phyloP scores from a whole-genome alignment of 139 green algal species.

The Chlorella sp. region DNA sequence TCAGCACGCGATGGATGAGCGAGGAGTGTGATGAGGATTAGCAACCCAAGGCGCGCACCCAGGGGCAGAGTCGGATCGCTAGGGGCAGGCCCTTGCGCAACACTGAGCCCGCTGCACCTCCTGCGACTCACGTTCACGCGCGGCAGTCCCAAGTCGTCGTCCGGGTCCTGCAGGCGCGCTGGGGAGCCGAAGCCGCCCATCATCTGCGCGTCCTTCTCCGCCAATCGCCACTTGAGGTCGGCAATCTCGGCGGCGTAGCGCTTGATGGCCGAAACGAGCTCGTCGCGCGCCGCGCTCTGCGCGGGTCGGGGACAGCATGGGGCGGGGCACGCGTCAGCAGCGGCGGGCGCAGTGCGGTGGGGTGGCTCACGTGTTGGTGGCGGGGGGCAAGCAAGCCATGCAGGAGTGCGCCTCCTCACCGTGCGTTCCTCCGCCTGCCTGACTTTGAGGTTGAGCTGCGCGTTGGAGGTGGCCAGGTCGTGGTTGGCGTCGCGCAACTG shows the following conservation, averaged over 20 bases:
- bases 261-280: constrained; percentile 14
- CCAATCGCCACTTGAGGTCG: constrained; percentile 38
- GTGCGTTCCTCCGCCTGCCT: neutral
- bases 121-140: neutral
- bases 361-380: too few relatives aligned
- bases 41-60: neutral
- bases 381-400: too few relatives aligned
- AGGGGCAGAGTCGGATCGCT: neutral
- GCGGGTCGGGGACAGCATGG: neutral
- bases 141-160: neutral
- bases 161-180: neutral
- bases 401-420: too few relatives aligned
- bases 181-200: constrained; percentile 52
- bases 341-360: too few relatives aligned
- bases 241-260: constrained; percentile 35
- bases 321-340: too few relatives aligned
- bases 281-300: neutral
- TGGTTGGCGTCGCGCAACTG: neutral
- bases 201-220: constrained; percentile 60
- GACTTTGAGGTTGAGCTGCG: constrained; percentile 1
- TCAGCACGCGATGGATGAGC: neutral
- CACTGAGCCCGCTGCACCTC: neutral
- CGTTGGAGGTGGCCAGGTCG: neutral
- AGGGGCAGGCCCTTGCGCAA: neutral
- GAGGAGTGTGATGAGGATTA: neutral